These are phyloP conservation scores for Larix sibirica DNA, from an alignment of 83 land plant genomes.

Conservation along the genomic window DNA sequence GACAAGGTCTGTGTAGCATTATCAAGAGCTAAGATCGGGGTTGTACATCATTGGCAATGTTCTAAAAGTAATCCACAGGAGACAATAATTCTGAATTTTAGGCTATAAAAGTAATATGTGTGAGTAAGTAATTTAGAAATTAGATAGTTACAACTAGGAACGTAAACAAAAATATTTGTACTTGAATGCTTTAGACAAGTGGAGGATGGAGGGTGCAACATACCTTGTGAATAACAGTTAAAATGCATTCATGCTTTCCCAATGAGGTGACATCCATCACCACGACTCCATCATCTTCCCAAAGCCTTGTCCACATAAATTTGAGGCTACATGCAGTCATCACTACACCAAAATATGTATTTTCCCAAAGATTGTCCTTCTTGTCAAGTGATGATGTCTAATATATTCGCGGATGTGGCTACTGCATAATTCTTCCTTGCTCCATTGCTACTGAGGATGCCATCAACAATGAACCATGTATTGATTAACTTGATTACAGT, in stretches of 20 bases:
- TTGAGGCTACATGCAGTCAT: conserved; percentile 1
- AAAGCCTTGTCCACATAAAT: conserved; percentile 14
- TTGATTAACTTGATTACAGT: neutral
- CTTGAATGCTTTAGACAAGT: too few species aligned
- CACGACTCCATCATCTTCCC: too few species aligned
- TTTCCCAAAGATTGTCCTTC: conserved; percentile 16
- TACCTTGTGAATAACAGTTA: too few species aligned
- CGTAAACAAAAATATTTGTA: too few species aligned
- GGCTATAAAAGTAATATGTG: too few species aligned
- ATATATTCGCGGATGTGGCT: conserved; percentile 29
- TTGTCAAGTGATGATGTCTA: conserved; percentile 12
- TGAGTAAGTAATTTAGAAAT: too few species aligned
- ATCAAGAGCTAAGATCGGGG: conserved; percentile 2
- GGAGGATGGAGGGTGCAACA: too few species aligned
- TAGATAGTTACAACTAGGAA: too few species aligned
- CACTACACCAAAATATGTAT: conserved; percentile 15
- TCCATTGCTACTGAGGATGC: neutral
- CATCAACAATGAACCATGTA: conserved; percentile 11
- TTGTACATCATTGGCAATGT: neutral
- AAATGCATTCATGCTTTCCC: too few species aligned
- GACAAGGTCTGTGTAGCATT: neutral
- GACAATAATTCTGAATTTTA: neutral
- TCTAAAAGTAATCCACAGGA: neutral
- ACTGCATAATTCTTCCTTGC: conserved; percentile 12
- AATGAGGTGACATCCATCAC: too few species aligned